Base-by-base conservation (phyloP, 2,329 filamentous ascomycete genomes). In the Teratosphaeria gauchensis region DNA sequence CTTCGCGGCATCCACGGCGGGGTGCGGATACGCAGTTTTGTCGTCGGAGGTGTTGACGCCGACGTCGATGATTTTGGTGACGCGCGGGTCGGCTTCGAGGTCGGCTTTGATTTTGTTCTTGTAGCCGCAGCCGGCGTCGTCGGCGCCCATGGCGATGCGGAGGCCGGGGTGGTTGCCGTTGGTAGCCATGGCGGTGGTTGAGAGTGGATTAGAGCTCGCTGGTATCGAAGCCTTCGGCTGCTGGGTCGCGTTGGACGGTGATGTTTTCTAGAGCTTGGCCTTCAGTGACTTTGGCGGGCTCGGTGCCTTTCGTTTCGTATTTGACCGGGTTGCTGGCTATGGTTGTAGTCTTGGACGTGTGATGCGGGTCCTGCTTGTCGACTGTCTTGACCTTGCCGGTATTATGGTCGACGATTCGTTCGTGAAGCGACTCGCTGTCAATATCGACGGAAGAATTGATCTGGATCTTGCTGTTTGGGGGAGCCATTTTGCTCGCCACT, bases 21-120 rank as follows among this genome's bases (percentile, higher is more conserved):
- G 82, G 73, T 89, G 86, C 0, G 90, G 88, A 73, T 95, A 95
- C 2, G 89, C 86, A 1, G 88, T 92, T 72, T 89, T 90, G 79
- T 94, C 88, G 58, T 78, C 75, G 58, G 78, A 69, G 52, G 79
- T 77, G 65, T 83, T 77, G 64, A 89, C 86, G 65, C 90, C 90
- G 55, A 94, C 88, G 69, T 95, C 90, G 62, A 82, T 80, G 63
- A 94, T 80, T 61, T 82, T 80, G 58, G 79, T 75, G 63, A 95
- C 88, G 62, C 85, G 83, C 2, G 82, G 75, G 74, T 88, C 83
- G 54, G 82, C 78, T 64, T 86, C 79, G 61, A 95, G 83, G 69
- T 90, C 85, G 56, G 80, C 78, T 71, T 89, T 89, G 76, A 95
- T 86, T 65, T 84, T 82, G 71, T 85, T 83, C 75, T 92, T 94